phyloP scores from a whole-genome alignment of 495 filamentous ascomycete species.

The Penicillium subrubescens region DNA sequence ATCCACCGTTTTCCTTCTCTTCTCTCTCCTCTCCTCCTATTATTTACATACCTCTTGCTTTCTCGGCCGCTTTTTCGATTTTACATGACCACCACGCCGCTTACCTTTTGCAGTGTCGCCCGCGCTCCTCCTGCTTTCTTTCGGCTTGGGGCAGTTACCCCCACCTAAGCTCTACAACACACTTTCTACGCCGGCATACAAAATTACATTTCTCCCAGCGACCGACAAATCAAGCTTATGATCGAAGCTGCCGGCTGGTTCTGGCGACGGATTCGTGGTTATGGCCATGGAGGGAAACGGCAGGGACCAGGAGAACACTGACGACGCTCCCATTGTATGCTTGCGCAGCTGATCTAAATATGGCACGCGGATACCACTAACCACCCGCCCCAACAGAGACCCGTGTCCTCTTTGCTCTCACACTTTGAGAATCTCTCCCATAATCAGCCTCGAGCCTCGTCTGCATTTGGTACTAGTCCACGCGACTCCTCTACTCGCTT shows the following conservation, averaged over 20 bases:
- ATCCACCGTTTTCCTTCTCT: not conserved
- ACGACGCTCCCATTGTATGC: slow-evolving; percentile 53
- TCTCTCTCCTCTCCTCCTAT: slow-evolving; percentile 12
- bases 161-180: slow-evolving; percentile 12
- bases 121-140: slow-evolving; percentile 3
- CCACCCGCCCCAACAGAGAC: slow-evolving; percentile 46
- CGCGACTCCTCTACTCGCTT: slow-evolving; percentile 38
- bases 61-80: slow-evolving; percentile 6
- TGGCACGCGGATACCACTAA: slow-evolving; percentile 23
- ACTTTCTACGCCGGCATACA: not conserved
- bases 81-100: slow-evolving; percentile 19
- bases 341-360: slow-evolving; percentile 17
- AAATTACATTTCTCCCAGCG: slow-evolving; percentile 1
- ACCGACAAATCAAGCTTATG: slow-evolving; percentile 33
- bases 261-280: slow-evolving; percentile 32
- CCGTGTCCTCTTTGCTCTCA: slow-evolving; percentile 89
- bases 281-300: slow-evolving; percentile 45
- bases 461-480: slow-evolving; percentile 28
- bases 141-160: slow-evolving; percentile 3
- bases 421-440: slow-evolving; percentile 88
- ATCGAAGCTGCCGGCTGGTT: slow-evolving; percentile 24
- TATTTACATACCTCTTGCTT: slow-evolving; percentile 9
- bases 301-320: slow-evolving; percentile 40
- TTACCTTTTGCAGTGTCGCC: slow-evolving; percentile 2
- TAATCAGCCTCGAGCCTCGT: slow-evolving; percentile 40